Percentiles rank a stretch among this genome's conserved stretches.
Conservation (phyloP, 2,329 filamentous ascomycete genomes). For the Balansia obtecta region DNA sequence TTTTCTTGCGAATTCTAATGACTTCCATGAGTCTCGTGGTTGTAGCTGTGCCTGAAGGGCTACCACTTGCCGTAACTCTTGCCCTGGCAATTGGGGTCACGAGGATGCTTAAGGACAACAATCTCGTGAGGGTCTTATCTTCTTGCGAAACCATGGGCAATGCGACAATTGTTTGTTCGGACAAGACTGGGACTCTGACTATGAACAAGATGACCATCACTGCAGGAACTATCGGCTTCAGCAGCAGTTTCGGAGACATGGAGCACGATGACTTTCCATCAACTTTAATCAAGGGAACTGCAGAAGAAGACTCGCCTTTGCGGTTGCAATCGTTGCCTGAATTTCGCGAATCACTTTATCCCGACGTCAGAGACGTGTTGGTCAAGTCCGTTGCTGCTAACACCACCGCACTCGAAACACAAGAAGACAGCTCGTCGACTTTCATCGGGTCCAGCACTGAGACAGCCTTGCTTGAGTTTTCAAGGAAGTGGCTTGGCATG, state of each 20-base stretch:
- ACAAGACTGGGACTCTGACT: slow-evolving; percentile 30
- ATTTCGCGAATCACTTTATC: slow-evolving; percentile 7
- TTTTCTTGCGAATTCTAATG: slow-evolving; percentile 53
- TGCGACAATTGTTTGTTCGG: slow-evolving; percentile 63
- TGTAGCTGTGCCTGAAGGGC: slow-evolving; percentile 53
- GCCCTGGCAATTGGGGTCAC: slow-evolving; percentile 57
- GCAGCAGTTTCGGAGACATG: neutral
- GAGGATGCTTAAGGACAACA: slow-evolving; percentile 58
- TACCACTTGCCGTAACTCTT: slow-evolving; percentile 55
- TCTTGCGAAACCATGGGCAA: slow-evolving; percentile 65
- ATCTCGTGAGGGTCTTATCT: slow-evolving; percentile 52
- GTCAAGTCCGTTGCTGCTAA: slow-evolving; percentile 38
- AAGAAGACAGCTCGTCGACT: slow-evolving; percentile 24
- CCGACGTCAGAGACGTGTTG: slow-evolving; percentile 20
- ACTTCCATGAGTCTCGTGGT: slow-evolving; percentile 54
- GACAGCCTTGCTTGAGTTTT: slow-evolving; percentile 36
- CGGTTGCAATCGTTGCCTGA: neutral
- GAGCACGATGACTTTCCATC: neutral
- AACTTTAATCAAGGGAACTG: neutral
- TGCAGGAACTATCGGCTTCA: slow-evolving; percentile 1
- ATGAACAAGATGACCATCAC: slow-evolving; percentile 18
- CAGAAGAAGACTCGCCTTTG: neutral
- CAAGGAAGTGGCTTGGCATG: slow-evolving; percentile 34
- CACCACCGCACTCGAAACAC: slow-evolving; percentile 40
- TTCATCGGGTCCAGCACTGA: slow-evolving; percentile 45